A percentile compares a stretch with the other conserved stretches of the same genome.
Conservation (phyloP, 2,329 filamentous ascomycete genomes). For the Huntiella savannae region DNA sequence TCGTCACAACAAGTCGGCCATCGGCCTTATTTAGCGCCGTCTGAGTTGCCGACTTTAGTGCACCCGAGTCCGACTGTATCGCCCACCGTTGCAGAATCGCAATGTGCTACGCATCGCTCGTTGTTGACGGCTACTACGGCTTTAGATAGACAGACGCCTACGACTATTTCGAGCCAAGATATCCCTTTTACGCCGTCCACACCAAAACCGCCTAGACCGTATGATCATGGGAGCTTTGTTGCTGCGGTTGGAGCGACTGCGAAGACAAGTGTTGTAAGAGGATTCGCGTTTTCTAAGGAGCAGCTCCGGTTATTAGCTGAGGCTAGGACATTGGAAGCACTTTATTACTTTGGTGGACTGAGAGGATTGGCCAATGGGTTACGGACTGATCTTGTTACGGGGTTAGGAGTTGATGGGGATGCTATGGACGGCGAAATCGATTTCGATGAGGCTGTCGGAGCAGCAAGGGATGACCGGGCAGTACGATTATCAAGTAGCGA, state of each 20-base stretch:
- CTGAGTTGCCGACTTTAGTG: not conserved
- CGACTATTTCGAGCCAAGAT: not conserved
- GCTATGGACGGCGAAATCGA: constrained; percentile 24
- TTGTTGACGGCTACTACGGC: not conserved
- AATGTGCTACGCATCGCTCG: constrained; percentile 1
- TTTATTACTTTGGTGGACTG: constrained; percentile 33
- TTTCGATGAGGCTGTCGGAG: constrained; percentile 29
- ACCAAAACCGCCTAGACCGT: not conserved
- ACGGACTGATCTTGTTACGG: constrained; percentile 26
- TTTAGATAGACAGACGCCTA: not conserved
- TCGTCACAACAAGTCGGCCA: not conserved
- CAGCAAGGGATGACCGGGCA: constrained; percentile 18
- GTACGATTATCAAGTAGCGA: constrained; percentile 10
- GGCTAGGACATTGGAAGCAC: constrained; percentile 28
- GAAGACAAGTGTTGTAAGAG: too few relatives aligned
- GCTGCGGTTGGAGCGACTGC: not conserved
- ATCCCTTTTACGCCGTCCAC: not conserved
- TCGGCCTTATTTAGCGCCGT: not conserved
- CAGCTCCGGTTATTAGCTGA: constrained; percentile 34
- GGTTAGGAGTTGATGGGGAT: constrained; percentile 31
- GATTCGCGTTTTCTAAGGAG: constrained; percentile 33
- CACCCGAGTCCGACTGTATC: constrained; percentile 1
- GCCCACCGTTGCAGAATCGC: constrained; percentile 1
- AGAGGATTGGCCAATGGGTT: constrained; percentile 32
- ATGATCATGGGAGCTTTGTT: constrained; percentile 3